Evolutionary conservation across 2,329 filamentous ascomycete species (phyloP).

Genomic region (Pseudodiploospora longispora): DNA sequence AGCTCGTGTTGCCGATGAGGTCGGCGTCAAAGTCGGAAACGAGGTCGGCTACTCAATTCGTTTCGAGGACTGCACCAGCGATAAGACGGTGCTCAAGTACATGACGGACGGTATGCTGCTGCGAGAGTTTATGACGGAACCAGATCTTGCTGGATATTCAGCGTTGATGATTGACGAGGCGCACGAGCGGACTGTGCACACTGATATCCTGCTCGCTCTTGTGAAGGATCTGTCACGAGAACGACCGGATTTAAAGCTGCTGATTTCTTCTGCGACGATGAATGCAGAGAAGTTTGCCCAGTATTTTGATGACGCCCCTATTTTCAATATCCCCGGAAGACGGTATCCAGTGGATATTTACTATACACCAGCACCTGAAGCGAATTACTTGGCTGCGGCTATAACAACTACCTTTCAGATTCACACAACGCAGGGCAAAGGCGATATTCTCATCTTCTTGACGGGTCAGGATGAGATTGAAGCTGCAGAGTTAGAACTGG

Average conservation of each 20-base stretch:
- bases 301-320: constrained; percentile 88
- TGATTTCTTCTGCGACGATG: constrained; percentile 92
- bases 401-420: constrained; percentile 95
- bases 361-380: constrained; percentile 83
- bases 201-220: constrained; percentile 81
- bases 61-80: constrained; percentile 85
- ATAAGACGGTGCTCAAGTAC: constrained; percentile 89
- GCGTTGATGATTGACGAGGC: constrained; percentile 96
- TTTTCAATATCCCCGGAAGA: constrained; percentile 89
- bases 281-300: constrained; percentile 86
- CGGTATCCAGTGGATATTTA: constrained; percentile 86
- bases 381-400: constrained; percentile 84
- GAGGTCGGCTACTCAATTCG: constrained; percentile 93
- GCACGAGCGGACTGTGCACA: constrained; percentile 86
- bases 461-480: constrained; percentile 97
- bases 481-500: constrained; percentile 71
- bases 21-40: constrained; percentile 80
- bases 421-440: constrained; percentile 74
- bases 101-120: constrained; percentile 97
- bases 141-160: constrained; percentile 72
- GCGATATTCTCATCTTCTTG: constrained; percentile 89
- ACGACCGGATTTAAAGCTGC: constrained; percentile 75
- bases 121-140: constrained; percentile 82
- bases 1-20: constrained; percentile 90
- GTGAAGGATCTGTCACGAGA: constrained; percentile 82